Evolutionary conservation across 805 yeast genomes (phyloP).

Genomic region (Ogataea glucozyma): DNA sequence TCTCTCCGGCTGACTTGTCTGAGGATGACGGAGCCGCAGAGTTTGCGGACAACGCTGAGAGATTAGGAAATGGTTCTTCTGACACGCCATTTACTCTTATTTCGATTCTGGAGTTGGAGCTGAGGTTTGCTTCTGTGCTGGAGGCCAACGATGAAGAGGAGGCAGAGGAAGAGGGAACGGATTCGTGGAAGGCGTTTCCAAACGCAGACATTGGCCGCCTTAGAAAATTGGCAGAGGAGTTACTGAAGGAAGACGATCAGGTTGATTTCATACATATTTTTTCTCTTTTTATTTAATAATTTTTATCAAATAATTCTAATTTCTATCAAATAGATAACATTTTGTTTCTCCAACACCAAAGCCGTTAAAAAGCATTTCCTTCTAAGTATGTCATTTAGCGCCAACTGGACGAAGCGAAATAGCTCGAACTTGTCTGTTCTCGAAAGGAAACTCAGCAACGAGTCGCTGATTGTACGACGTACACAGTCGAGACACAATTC

Average conservation of each 20-base stretch:
- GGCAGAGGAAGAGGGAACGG: neutral
- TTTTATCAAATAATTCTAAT: too few species aligned
- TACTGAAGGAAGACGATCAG: too few species aligned
- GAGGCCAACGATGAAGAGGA: conserved; percentile 7
- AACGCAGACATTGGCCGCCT: neutral
- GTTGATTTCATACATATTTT: too few species aligned
- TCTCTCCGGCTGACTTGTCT: neutral
- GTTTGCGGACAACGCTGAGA: neutral
- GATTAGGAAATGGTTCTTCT: neutral
- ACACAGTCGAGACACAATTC: neutral
- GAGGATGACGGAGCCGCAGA: conserved; percentile 1
- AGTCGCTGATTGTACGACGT: conserved; percentile 13
- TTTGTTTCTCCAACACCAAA: too few species aligned
- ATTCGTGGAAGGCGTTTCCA: too few species aligned
- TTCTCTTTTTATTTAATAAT: too few species aligned
- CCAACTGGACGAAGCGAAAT: conserved; percentile 2
- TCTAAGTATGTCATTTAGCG: neutral
- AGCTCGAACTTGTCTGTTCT: conserved; percentile 13
- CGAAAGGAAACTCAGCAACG: conserved; percentile 14
- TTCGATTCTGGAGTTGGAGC: conserved; percentile 1
- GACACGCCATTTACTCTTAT: conserved; percentile 6
- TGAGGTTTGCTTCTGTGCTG: conserved; percentile 3
- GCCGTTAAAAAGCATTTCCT: too few species aligned
- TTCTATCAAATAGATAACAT: too few species aligned
- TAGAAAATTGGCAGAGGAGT: too few species aligned